Evolutionary conservation across 768 basidiomycete species (phyloP).

Genomic region (Harrya chromipes): DNA sequence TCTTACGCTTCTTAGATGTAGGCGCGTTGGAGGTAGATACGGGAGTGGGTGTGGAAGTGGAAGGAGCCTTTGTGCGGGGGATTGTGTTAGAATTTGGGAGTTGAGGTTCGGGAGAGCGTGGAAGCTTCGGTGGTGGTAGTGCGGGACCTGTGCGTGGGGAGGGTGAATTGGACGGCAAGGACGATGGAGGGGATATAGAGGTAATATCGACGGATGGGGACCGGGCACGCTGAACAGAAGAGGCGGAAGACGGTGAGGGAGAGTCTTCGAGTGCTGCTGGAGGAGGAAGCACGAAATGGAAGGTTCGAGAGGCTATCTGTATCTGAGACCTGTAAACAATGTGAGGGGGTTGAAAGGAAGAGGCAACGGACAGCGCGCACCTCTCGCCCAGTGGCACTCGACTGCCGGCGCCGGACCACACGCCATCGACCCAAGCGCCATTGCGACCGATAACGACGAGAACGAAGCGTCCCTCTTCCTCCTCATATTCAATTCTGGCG

Average conservation of each 20-base stretch:
- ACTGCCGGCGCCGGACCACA: constrained; percentile 90
- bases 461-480: constrained; percentile 83
- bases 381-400: constrained; percentile 82
- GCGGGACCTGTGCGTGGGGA: constrained; percentile 49
- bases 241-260: constrained; percentile 74
- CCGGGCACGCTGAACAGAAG: constrained; percentile 62
- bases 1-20: constrained; percentile 69
- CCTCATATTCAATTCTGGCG: constrained; percentile 92
- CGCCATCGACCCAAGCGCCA: constrained; percentile 96
- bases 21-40: constrained; percentile 14
- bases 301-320: constrained; percentile 95
- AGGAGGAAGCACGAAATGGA: constrained; percentile 95
- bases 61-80: constrained; percentile 38
- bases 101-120: constrained; percentile 47
- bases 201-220: constrained; percentile 84
- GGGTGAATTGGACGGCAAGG: constrained; percentile 73
- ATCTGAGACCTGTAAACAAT: constrained; percentile 72
- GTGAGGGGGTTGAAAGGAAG: constrained; percentile 7
- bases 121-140: constrained; percentile 43
- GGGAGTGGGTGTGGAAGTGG: constrained; percentile 22
- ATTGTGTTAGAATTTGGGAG: constrained; percentile 65
- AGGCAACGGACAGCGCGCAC: constrained; percentile 39
- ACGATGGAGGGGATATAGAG: constrained; percentile 78
- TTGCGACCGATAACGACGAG: constrained; percentile 94
- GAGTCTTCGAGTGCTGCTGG: constrained; percentile 76